Evolutionary conservation across 2,329 filamentous ascomycete genomes (phyloP).

Genomic region (Fusarium tricinctum): DNA sequence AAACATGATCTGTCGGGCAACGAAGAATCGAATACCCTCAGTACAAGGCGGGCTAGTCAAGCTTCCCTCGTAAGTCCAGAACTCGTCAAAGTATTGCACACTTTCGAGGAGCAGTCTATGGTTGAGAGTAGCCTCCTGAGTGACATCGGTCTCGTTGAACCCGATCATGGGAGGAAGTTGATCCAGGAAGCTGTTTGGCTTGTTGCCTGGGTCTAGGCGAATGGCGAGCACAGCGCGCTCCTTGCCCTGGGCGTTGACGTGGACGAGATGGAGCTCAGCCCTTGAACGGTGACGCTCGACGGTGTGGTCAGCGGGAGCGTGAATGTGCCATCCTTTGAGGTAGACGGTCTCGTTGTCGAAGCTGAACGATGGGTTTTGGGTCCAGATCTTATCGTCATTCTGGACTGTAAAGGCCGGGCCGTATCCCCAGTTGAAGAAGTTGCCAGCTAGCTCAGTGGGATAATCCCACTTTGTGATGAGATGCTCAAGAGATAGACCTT

Average conservation of each 20-base stretch:
- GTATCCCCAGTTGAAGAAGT: conserved; percentile 44
- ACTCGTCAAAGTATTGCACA: conserved; percentile 36
- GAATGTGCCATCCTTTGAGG: conserved; percentile 42
- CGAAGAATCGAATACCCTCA: conserved; percentile 37
- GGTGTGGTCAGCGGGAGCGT: conserved; percentile 39
- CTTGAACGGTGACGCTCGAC: conserved; percentile 41
- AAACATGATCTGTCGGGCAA: conserved; percentile 37
- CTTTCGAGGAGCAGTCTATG: conserved; percentile 30
- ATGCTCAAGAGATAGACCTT: conserved; percentile 36
- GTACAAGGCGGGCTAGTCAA: conserved; percentile 41
- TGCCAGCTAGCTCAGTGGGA: conserved; percentile 14
- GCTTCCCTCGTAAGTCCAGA: conserved; percentile 43
- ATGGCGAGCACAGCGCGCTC: conserved; percentile 35
- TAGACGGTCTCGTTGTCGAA: conserved; percentile 43
- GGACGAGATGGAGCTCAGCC: conserved; percentile 40
- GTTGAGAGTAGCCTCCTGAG: conserved; percentile 6
- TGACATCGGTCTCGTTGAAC: conserved; percentile 27
- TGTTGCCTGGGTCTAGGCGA: conserved; percentile 35
- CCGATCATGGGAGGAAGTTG: conserved; percentile 32
- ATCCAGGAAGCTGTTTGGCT: conserved; percentile 17
- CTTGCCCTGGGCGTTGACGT: conserved; percentile 34
- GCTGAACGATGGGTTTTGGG: conserved; percentile 28
- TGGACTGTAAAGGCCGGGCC: conserved; percentile 36
- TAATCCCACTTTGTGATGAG: conserved; percentile 26
- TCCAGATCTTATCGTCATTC: conserved; percentile 31